These are phyloP conservation scores for Halenospora varia DNA, from an alignment of 495 filamentous ascomycete genomes.

Conservation along the genomic window DNA sequence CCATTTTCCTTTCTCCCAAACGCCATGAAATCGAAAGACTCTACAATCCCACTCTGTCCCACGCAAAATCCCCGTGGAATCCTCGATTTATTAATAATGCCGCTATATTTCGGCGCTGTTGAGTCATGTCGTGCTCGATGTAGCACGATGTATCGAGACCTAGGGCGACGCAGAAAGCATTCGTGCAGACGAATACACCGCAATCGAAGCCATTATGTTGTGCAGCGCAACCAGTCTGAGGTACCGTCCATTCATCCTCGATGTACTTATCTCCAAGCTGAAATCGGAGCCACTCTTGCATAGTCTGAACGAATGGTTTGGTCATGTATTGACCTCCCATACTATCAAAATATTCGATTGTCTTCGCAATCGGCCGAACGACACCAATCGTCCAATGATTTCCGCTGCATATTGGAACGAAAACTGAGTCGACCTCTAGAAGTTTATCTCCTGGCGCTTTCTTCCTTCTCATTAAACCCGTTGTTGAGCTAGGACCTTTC, in stretches of 20 bases:
- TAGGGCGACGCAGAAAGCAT: conserved; percentile 63
- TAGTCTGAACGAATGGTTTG: conserved; percentile 29
- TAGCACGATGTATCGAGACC: conserved; percentile 61
- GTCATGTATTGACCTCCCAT: conserved; percentile 40
- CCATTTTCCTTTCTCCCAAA: conserved; percentile 2
- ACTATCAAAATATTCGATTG: conserved; percentile 74
- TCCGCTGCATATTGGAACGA: conserved; percentile 56
- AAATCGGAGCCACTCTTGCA: conserved; percentile 52
- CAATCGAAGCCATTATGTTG: conserved; percentile 77
- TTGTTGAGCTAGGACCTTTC: conserved; percentile 44
- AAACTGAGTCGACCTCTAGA: conserved; percentile 54
- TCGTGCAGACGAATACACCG: conserved; percentile 74
- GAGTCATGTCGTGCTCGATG: conserved; percentile 47
- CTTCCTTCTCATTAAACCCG: conserved; percentile 50
- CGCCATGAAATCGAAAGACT: conserved; percentile 1
- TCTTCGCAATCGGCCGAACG: conserved; percentile 57
- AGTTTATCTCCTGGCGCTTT: conserved; percentile 51
- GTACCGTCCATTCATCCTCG: conserved; percentile 58
- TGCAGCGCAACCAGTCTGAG: conserved; percentile 40
- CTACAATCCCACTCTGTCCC: conserved; percentile 12
- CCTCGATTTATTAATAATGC: conserved; percentile 67
- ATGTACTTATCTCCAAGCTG: conserved; percentile 55
- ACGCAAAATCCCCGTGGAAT: conserved; percentile 44
- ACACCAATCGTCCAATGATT: conserved; percentile 57
- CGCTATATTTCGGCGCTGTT: conserved; percentile 60